Base-by-base conservation (phyloP, 331 rosid genomes). In the Acacia concinna region DNA sequence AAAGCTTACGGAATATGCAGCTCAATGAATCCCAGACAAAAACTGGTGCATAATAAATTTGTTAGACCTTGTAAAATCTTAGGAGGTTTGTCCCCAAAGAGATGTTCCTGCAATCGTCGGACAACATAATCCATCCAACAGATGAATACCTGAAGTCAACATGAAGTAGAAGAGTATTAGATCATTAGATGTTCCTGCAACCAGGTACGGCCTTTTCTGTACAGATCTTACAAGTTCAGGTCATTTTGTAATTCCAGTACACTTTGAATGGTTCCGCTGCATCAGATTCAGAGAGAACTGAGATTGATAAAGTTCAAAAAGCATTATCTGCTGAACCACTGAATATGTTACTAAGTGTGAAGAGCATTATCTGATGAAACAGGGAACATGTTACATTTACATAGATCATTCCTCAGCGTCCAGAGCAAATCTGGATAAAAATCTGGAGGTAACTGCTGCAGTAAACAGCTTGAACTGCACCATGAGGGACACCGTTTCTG, bases 391-490 rank as follows among this genome's bases (percentile, higher is more conserved):
- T 81, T 46, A 68, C 69, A 72, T 66, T 67, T 49, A 72, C 34
- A 25, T 51, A 62, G 21, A 32, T 51, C 73, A 32, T 28, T 71
- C 52, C 37, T 62, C 69, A 74, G 40, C 77, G 68, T 43, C 74
- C 0, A 6, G 11, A 32, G 79, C 27, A 20, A 63, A 68, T 63
- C 67, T 68, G 73, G 75, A 57, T 6, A 34, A 74, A 75, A 71
- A 63, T 73, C 43, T 3, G 70, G 65, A 57, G 49, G 20, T 82
- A 74, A 75, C 72, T 37, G 68, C 46, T 25, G 68, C 79, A n/a
- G 59, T 56, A 65, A 47, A 73, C 66, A 56, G 60, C 83, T 75
- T 78, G 60, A 31, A 44, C 82, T 37, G 86, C 83, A 79, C 73
- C 81, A 73, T 31, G 62, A 57, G 68, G 66, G 31, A 54, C 62